Conservation (phyloP, 768 basidiomycete genomes). For the Trametes coccinea region DNA sequence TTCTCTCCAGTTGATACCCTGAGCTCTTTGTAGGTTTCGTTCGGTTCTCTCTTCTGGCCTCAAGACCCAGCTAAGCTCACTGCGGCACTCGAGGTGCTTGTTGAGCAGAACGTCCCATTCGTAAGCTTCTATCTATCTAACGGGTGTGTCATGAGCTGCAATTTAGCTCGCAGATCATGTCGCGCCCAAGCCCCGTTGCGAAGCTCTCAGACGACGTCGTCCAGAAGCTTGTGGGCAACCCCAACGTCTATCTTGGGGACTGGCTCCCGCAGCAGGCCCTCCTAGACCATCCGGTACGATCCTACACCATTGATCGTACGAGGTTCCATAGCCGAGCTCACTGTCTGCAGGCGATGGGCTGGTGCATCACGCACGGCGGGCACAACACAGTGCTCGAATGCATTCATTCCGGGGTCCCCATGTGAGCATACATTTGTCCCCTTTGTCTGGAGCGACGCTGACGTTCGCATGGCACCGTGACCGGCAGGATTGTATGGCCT, state of each 20-base stretch:
- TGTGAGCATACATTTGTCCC: slow-evolving; percentile 9
- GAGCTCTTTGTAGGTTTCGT: slow-evolving; percentile 21
- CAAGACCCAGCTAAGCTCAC: slow-evolving; percentile 18
- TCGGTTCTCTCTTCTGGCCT: slow-evolving; percentile 25
- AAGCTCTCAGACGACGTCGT: not conserved
- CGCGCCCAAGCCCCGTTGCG: not conserved
- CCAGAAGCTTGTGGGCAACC: not conserved
- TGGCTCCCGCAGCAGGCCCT: slow-evolving; percentile 13
- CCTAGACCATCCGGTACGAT: slow-evolving; percentile 4
- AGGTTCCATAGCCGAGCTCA: not conserved
- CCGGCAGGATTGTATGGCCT: slow-evolving; percentile 30
- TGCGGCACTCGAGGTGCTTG: slow-evolving; percentile 22
- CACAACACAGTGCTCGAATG: slow-evolving; percentile 25
- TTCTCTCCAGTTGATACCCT: no score
- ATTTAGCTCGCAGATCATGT: not conserved
- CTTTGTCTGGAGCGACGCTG: not conserved
- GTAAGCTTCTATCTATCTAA: slow-evolving; percentile 2
- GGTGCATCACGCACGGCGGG: slow-evolving; percentile 21
- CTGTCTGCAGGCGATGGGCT: slow-evolving; percentile 8
- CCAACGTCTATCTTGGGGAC: not conserved
- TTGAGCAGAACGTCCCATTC: slow-evolving; percentile 25
- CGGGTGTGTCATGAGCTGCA: no score
- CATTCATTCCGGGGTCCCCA: slow-evolving; percentile 21
- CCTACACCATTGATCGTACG: not conserved
- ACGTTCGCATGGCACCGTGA: not conserved